These are phyloP conservation scores for Periglandula ipomoeae DNA, from an alignment of 2,329 filamentous ascomycete genomes.

Conservation along the genomic window DNA sequence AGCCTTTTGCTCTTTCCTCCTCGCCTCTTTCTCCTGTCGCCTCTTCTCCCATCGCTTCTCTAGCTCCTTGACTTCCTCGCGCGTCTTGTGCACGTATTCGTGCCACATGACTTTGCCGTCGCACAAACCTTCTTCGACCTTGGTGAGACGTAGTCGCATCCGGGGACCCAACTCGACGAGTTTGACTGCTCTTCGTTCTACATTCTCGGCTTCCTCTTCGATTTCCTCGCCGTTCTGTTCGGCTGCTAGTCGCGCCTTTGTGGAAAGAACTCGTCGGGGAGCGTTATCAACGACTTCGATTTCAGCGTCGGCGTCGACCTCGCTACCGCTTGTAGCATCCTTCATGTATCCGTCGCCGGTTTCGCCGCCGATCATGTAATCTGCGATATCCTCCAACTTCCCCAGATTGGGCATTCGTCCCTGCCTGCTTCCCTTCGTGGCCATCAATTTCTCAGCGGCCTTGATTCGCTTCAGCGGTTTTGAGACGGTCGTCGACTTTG, in stretches of 20 bases:
- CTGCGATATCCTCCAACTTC: slow-evolving; percentile 84
- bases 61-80: slow-evolving; percentile 65
- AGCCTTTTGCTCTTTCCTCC: slow-evolving; percentile 74
- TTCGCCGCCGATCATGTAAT: slow-evolving; percentile 83
- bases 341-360: slow-evolving; percentile 73
- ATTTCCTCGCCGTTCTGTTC: slow-evolving; percentile 32
- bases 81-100: slow-evolving; percentile 81
- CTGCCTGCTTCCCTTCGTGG: slow-evolving; percentile 51
- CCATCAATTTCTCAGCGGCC: slow-evolving; percentile 70
- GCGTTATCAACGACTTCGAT: slow-evolving; percentile 70
- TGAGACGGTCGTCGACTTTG: slow-evolving; percentile 74
- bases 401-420: slow-evolving; percentile 76
- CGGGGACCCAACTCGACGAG: slow-evolving; percentile 86
- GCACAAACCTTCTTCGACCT: slow-evolving; percentile 92
- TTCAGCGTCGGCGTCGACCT: slow-evolving; percentile 89
- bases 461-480: slow-evolving; percentile 77
- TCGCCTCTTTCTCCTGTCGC: slow-evolving; percentile 69
- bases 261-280: slow-evolving; percentile 52
- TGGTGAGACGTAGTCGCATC: slow-evolving; percentile 80
- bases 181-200: slow-evolving; percentile 83
- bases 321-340: slow-evolving; percentile 76
- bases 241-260: slow-evolving; percentile 35
- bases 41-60: slow-evolving; percentile 76
- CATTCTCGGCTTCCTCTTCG: slow-evolving; percentile 41
- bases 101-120: slow-evolving; percentile 95